Conservation (phyloP, 2,329 filamentous ascomycete species). For the Exophiala sp. region DNA sequence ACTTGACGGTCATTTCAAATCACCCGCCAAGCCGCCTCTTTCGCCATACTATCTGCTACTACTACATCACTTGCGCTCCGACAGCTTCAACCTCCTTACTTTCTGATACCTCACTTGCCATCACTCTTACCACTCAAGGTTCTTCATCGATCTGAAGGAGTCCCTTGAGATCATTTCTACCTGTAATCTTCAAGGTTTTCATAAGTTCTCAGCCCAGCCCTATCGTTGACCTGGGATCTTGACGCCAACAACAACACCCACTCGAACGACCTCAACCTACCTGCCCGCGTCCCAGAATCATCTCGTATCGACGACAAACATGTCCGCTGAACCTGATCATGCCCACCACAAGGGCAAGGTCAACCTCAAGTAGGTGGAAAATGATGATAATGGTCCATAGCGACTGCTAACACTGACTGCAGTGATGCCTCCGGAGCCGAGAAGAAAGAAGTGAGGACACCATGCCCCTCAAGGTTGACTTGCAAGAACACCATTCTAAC, state of each 20-base stretch:
- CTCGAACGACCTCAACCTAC: neutral
- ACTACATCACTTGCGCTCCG: slow-evolving; percentile 9
- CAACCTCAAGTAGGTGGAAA: slow-evolving; percentile 64
- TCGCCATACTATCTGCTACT: slow-evolving; percentile 6
- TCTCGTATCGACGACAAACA: slow-evolving; percentile 44
- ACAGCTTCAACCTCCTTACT: slow-evolving; percentile 10
- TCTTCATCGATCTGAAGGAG: slow-evolving; percentile 13
- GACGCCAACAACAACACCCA: slow-evolving; percentile 1
- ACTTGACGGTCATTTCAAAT: slow-evolving; percentile 14
- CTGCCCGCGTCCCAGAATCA: slow-evolving; percentile 1
- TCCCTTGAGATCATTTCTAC: slow-evolving; percentile 1
- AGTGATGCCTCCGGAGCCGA: slow-evolving; percentile 89
- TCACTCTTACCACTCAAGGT: slow-evolving; percentile 11
- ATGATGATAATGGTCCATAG: slow-evolving; percentile 19
- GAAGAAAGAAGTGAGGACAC: slow-evolving; percentile 65
- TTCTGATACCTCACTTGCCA: slow-evolving; percentile 3
- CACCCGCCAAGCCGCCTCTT: slow-evolving; percentile 14
- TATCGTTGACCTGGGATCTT: slow-evolving; percentile 1
- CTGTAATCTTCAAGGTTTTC: neutral
- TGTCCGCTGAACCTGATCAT: slow-evolving; percentile 63
- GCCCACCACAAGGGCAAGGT: slow-evolving; percentile 70
- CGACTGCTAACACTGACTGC: slow-evolving; percentile 18
- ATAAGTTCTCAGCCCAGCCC: neutral
- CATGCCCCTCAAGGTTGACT: slow-evolving; percentile 17
- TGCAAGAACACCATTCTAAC: slow-evolving; percentile 30